Conservation (phyloP, 352 stramenopile species). For the Phytophthora sojae region DNA sequence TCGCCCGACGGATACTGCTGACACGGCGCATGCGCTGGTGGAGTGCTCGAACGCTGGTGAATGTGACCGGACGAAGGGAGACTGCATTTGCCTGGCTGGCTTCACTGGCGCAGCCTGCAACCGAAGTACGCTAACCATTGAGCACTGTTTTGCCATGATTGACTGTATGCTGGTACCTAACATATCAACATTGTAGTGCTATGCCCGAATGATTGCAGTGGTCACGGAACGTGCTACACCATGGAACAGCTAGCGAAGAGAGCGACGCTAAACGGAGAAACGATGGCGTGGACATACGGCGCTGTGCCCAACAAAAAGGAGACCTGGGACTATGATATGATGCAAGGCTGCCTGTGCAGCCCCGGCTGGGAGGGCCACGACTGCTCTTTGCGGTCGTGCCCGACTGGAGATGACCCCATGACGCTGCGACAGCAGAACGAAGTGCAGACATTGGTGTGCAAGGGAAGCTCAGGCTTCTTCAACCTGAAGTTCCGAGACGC, state of each 20-base stretch:
- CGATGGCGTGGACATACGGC: conserved; percentile 64
- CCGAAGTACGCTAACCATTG: conserved; percentile 42
- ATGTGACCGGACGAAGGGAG: conserved; percentile 75
- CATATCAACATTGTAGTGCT: conserved; percentile 36
- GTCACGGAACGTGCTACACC: conserved; percentile 84
- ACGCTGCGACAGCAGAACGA: conserved; percentile 81
- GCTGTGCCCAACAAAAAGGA: conserved; percentile 83
- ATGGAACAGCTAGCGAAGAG: conserved; percentile 79
- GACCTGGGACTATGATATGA: conserved; percentile 92
- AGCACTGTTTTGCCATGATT: background rate
- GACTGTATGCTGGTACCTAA: background rate
- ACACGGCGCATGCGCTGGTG: conserved; percentile 62
- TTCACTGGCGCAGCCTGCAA: conserved; percentile 83
- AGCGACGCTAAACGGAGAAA: conserved; percentile 61
- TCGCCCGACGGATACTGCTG: conserved; percentile 41
- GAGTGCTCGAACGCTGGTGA: conserved; percentile 81
- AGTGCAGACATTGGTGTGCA: conserved; percentile 81
- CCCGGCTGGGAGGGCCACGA: conserved; percentile 91
- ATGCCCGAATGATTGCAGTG: conserved; percentile 80
- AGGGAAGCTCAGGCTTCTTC: conserved; percentile 65
- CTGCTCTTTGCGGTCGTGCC: conserved; percentile 88
- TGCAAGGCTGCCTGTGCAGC: conserved; percentile 88
- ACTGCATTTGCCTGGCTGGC: conserved; percentile 65
- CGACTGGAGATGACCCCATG: conserved; percentile 90
- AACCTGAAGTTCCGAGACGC: conserved; percentile 77